Base-by-base conservation (phyloP, 2,329 filamentous ascomycete species). In the Cyphellophora attinorum region DNA sequence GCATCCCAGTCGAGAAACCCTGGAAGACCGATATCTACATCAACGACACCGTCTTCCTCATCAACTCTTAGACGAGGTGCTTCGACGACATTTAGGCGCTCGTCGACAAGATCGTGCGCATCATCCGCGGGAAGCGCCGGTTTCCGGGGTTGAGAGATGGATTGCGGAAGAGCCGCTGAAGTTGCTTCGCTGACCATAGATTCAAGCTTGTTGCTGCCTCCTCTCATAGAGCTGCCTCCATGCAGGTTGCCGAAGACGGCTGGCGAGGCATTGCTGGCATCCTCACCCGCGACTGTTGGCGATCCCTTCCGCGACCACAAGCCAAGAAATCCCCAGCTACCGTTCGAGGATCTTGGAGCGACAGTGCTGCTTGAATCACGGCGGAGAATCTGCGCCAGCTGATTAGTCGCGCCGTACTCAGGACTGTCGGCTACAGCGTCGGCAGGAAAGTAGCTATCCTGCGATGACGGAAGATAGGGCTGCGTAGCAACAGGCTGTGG, bases 21-120 rank as follows among this genome's bases (percentile, higher is more conserved):
- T 27, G 69, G 67, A 13, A 74, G 54, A 2, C 69, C 67, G 29
- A 76, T 64, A 38, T 75, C 70, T 32, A 76, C 70, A 45, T 76
- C 72, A 18, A 76, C 68, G n/a, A 76, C 65, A 1, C 72, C 72
- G 44, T 76, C 72, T 17, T 68, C 65, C 29, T 68, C 45, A 23
- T 50, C 45, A 3, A 50, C 48, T 8, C 33, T 41, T 2, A 50
- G 41, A n/a, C 38, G 37, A n/a, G 46, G 46, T 17, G 45, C 34
- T 8, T 32, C 36, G 15, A 34, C 32, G 6, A 41, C 36, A 27
- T 19, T 37, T n/a, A n/a, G n/a, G n/a, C n/a, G n/a, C n/a, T n/a
- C n/a, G 21, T 25, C n/a, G 21, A n/a, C 8, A n/a, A 25, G 21
- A 25, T 25, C 21, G 8, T 25, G 8, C 21, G 21, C 8, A 8